Evolutionary conservation across 805 yeast genomes (phyloP).

Genomic region (Priceomyces carsonii): DNA sequence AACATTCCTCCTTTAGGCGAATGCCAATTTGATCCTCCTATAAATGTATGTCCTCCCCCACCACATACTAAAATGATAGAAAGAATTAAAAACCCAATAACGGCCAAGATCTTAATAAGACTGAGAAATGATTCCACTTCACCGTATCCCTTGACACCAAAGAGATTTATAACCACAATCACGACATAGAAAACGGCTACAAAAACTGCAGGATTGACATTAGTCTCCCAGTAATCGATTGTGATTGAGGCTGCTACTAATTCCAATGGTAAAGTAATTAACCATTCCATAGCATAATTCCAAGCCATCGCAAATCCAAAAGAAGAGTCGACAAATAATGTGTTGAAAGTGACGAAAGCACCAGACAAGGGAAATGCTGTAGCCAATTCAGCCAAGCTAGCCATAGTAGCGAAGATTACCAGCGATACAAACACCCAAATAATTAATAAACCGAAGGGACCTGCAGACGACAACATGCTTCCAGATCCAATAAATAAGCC

Average conservation of each 20-base stretch:
- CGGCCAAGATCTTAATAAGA: conserved; percentile 32
- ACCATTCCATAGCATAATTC: conserved; percentile 40
- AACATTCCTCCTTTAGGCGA: conserved; percentile 23
- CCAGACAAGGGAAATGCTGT: conserved; percentile 65
- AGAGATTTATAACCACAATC: conserved; percentile 29
- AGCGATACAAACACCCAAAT: conserved; percentile 57
- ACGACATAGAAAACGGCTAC: conserved; percentile 34
- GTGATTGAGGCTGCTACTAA: conserved; percentile 42
- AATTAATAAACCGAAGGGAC: conserved; percentile 62
- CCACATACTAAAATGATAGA: conserved; percentile 40
- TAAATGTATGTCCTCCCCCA: conserved; percentile 37
- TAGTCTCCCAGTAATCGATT: conserved; percentile 32
- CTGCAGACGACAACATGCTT: conserved; percentile 57
- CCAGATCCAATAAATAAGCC: conserved; percentile 68
- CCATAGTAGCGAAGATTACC: conserved; percentile 59
- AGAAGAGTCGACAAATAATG: conserved; percentile 59
- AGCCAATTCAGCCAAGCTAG: conserved; percentile 62
- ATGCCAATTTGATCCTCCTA: conserved; percentile 34
- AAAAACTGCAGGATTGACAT: conserved; percentile 39
- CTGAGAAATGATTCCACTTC: conserved; percentile 36
- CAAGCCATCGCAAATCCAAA: conserved; percentile 63
- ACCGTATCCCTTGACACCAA: conserved; percentile 40
- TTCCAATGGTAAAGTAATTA: conserved; percentile 36
- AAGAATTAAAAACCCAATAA: conserved; percentile 36
- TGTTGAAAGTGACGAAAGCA: conserved; percentile 61